Evolutionary conservation across 2,329 filamentous ascomycete genomes (phyloP), one percentile per base, ranked within the genome.

Genomic region (Clonostachys rhizophaga): DNA sequence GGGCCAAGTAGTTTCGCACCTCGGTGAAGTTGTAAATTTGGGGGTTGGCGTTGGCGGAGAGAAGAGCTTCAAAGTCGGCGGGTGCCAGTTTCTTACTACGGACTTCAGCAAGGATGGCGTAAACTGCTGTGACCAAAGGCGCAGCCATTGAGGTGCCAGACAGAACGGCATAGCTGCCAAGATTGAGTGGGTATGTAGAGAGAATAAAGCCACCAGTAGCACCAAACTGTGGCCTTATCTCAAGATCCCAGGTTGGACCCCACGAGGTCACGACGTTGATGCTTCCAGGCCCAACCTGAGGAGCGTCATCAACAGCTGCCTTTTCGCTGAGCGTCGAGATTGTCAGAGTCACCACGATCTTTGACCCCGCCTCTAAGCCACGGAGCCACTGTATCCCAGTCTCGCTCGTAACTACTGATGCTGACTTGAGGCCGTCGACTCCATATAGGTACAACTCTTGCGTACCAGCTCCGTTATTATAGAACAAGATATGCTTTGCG

Each of bases 101-200:
- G 12, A 54, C 56, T 7, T 59, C 50, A 44, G 67, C 59, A 42
- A 63, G 67, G 14, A 69, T 56, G n/a, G 65, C 66, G 4, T 65
- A 64, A 17, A 68, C 59, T 30, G 70, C 72, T 18, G 72, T 71
- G 9, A 73, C 61, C 47, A 71, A 71, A 2, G 72, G 72, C 41
- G 64, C 65, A 4, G 72, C 67, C 74, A 77, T 76, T 3, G 70
- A 74, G 1, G 74, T 77, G 40, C 74, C 74, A 44, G 65, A 69
- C 34, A 70, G 59, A 7, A 75, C 62, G 5, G 62, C 63, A 46
- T 61, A 61, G 14, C 51, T 44, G 17, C 58, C 58, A 30, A 30
- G 24, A 4, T 30, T 30, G 6, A 24, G 24, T 2, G 42, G 42
- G 42, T 43, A 47, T 9, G 49, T 42, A 18, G 39, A 45, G 14